Conservation (phyloP, 495 filamentous ascomycete species). For the Penicillium herquei region DNA sequence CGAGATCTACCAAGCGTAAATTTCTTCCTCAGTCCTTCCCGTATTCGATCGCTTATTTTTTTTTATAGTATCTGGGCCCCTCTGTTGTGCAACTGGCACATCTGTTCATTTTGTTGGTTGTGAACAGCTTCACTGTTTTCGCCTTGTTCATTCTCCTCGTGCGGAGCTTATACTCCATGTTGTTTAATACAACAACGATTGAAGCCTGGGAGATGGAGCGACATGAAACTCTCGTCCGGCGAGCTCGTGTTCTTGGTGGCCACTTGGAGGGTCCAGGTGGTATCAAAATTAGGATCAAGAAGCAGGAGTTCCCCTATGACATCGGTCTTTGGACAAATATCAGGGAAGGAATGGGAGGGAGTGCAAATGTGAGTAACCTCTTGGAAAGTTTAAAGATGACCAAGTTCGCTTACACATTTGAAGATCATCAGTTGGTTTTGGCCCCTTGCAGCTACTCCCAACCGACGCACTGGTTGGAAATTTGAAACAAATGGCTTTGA, state of each 20-base stretch:
- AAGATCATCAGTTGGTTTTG: conserved; percentile 61
- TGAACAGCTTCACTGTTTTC: conserved; percentile 62
- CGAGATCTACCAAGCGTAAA: conserved; percentile 67
- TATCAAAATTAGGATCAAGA: conserved; percentile 49
- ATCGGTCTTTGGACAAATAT: conserved; percentile 83
- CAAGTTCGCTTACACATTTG: conserved; percentile 8
- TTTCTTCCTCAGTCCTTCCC: neutral
- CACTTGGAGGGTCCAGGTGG: conserved; percentile 63
- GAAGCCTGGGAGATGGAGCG: conserved; percentile 91
- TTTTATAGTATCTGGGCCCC: conserved; percentile 80
- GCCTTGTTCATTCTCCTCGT: conserved; percentile 64
- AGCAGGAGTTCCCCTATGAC: conserved; percentile 89
- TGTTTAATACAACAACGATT: conserved; percentile 75
- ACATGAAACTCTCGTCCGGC: conserved; percentile 70
- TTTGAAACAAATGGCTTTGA: conserved; percentile 90
- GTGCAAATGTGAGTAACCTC: conserved; percentile 36
- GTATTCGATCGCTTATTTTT: conserved; percentile 10
- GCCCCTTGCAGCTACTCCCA: conserved; percentile 56
- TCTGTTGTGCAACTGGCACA: conserved; percentile 57
- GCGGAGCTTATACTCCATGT: conserved; percentile 56
- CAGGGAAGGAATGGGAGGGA: conserved; percentile 70
- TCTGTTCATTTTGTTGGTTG: conserved; percentile 62
- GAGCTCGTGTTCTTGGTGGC: conserved; percentile 56
- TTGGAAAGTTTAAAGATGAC: neutral
- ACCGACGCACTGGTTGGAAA: conserved; percentile 57